Percentiles rank a stretch among this genome's conserved stretches.
These are phyloP conservation scores for Aurifilum marmelostoma DNA, from an alignment of 2,329 filamentous ascomycete species.

Conservation along the genomic window DNA sequence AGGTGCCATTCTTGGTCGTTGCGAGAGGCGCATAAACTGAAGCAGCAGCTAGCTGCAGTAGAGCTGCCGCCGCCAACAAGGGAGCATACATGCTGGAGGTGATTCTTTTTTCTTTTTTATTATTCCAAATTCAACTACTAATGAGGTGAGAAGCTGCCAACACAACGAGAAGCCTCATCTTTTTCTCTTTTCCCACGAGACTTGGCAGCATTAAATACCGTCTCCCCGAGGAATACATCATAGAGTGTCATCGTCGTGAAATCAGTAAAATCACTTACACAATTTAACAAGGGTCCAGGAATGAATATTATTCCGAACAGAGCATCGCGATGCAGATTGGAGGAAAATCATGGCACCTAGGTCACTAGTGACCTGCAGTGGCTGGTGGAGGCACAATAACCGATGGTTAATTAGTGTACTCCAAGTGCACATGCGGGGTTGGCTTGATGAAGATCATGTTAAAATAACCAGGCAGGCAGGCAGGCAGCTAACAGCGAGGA, in stretches of 20 bases:
- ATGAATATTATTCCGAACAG: not conserved
- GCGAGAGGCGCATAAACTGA: conserved; percentile 22
- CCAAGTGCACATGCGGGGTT: conserved; percentile 14
- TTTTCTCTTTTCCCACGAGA: not conserved
- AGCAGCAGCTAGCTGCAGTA: conserved; percentile 12
- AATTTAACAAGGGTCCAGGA: not conserved
- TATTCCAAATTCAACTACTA: too few species aligned
- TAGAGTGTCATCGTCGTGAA: not conserved
- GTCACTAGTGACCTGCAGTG: not conserved
- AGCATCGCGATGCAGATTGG: conserved; percentile 27
- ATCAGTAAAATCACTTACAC: not conserved
- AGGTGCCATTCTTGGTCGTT: conserved; percentile 40
- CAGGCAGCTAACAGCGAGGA: not conserved
- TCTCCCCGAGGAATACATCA: not conserved
- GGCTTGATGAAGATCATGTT: not conserved
- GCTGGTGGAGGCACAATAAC: not conserved
- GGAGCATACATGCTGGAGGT: conserved; percentile 23
- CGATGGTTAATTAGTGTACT: not conserved
- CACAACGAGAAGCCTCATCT: not conserved
- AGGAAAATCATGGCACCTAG: conserved; percentile 25
- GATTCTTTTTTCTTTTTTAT: too few species aligned
- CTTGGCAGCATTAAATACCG: not conserved
- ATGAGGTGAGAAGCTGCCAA: not conserved
- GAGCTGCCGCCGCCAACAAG: conserved; percentile 13
- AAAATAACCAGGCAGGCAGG: not conserved